These are phyloP conservation scores for Handroanthus guayacan DNA, from an alignment of 257 asterid genomes.

Conservation along the genomic window DNA sequence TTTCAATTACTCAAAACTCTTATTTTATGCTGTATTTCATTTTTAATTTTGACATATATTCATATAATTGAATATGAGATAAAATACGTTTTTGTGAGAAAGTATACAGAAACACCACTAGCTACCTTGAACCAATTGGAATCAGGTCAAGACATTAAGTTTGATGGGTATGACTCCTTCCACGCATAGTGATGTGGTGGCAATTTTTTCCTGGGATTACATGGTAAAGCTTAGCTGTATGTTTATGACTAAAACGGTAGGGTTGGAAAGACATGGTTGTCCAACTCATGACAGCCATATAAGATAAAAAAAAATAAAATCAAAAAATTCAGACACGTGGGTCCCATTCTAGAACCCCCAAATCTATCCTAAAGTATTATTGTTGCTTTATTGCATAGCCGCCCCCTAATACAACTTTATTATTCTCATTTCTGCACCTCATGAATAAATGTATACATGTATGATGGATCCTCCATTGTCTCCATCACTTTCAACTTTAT, in stretches of 20 bases:
- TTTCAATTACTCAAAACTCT: too few relatives aligned
- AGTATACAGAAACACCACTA: too few relatives aligned
- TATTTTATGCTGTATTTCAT: too few relatives aligned
- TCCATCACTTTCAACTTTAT: neutral
- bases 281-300: conserved; percentile 4
- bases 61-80: too few relatives aligned
- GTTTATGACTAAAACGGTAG: neutral
- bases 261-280: neutral
- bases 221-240: neutral
- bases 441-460: neutral
- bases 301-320: neutral
- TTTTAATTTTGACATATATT: too few relatives aligned
- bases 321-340: neutral
- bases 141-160: too few relatives aligned
- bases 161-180: too few relatives aligned
- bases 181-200: neutral
- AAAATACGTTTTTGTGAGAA: too few relatives aligned
- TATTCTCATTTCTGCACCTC: conserved; percentile 30
- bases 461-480: neutral
- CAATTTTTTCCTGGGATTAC: neutral
- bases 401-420: conserved; percentile 32
- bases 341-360: conserved; percentile 17
- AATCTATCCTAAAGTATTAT: neutral
- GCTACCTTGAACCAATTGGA: too few relatives aligned
- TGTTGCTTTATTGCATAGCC: conserved; percentile 28